These are phyloP conservation scores for Fusarium abutilonis DNA, from an alignment of 2,329 filamentous ascomycete species.

Conservation along the genomic window DNA sequence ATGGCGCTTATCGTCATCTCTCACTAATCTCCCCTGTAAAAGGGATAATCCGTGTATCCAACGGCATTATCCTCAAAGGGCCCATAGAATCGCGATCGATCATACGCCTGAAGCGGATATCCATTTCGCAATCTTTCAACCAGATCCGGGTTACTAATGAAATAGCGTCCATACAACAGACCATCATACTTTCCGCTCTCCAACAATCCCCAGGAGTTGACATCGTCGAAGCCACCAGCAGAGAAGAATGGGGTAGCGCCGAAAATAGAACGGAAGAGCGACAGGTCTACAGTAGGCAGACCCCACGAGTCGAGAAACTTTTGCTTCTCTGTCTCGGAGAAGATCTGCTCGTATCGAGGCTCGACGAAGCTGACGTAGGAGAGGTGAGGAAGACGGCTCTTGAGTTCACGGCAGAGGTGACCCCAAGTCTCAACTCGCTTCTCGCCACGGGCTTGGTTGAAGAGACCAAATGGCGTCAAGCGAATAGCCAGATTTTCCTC, in stretches of 20 bases:
- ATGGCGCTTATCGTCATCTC: too few species aligned
- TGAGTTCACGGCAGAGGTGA: slow-evolving; percentile 59
- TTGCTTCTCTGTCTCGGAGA: slow-evolving; percentile 59
- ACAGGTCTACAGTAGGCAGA: slow-evolving; percentile 56
- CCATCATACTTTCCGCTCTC: slow-evolving; percentile 58
- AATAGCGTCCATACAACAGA: slow-evolving; percentile 58
- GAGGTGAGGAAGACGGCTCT: slow-evolving; percentile 54
- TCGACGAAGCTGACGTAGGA: slow-evolving; percentile 67
- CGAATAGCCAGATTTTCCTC: slow-evolving; percentile 57
- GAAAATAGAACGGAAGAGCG: slow-evolving; percentile 61
- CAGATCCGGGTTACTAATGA: slow-evolving; percentile 61
- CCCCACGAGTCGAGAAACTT: slow-evolving; percentile 60
- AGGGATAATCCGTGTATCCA: slow-evolving; percentile 52
- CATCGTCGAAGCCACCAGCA: slow-evolving; percentile 63
- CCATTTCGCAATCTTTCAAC: slow-evolving; percentile 55
- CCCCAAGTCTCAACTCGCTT: slow-evolving; percentile 64
- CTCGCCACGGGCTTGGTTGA: slow-evolving; percentile 61
- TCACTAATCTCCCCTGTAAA: slow-evolving; percentile 4
- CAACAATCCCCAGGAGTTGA: slow-evolving; percentile 58
- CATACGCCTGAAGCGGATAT: slow-evolving; percentile 53
- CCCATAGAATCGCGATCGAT: slow-evolving; percentile 57
- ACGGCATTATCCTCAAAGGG: slow-evolving; percentile 49
- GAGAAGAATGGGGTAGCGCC: slow-evolving; percentile 64
- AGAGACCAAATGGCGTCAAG: slow-evolving; percentile 60
- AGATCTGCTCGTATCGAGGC: slow-evolving; percentile 64